Conservation (phyloP, 768 basidiomycete species). For the Rhizopogon vinicolor region DNA sequence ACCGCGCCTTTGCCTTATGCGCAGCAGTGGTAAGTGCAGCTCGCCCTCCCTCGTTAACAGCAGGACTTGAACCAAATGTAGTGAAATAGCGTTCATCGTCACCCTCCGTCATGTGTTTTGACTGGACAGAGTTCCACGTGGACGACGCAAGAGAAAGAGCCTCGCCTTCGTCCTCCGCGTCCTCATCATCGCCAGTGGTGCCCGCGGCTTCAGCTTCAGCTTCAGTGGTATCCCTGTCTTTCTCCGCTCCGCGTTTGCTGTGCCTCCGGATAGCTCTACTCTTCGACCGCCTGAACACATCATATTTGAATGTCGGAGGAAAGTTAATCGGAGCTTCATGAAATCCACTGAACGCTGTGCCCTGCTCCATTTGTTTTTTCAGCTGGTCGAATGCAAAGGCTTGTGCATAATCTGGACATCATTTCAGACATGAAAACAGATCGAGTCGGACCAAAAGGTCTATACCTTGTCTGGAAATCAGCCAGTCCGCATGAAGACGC, state of each 20-base stretch:
- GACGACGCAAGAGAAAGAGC: slow-evolving; percentile 53
- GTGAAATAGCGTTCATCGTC: slow-evolving; percentile 40
- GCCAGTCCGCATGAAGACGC: slow-evolving; percentile 91
- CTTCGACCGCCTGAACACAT: slow-evolving; percentile 59
- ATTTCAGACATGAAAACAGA: background rate
- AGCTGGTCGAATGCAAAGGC: slow-evolving; percentile 92
- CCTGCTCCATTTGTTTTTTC: slow-evolving; percentile 65
- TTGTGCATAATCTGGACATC: slow-evolving; percentile 65
- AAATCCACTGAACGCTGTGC: slow-evolving; percentile 72
- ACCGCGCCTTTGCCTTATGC: slow-evolving; percentile 52
- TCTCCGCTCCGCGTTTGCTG: slow-evolving; percentile 33
- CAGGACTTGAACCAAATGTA: slow-evolving; percentile 19
- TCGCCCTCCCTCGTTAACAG: slow-evolving; percentile 29
- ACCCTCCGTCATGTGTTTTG: slow-evolving; percentile 24
- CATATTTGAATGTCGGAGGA: slow-evolving; percentile 93
- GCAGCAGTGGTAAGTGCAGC: slow-evolving; percentile 37
- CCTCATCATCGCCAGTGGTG: slow-evolving; percentile 25
- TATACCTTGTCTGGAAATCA: slow-evolving; percentile 74
- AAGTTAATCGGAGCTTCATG: slow-evolving; percentile 78
- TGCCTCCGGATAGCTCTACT: slow-evolving; percentile 27
- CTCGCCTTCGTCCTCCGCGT: slow-evolving; percentile 35
- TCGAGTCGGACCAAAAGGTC: slow-evolving; percentile 4
- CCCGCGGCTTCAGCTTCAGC: slow-evolving; percentile 28
- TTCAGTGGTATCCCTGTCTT: slow-evolving; percentile 29
- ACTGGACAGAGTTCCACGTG: slow-evolving; percentile 32